Evolutionary conservation across 805 yeast species (phyloP), one percentile per base, ranked within the genome.

Genomic region (Wickerhamiella cacticola): DNA sequence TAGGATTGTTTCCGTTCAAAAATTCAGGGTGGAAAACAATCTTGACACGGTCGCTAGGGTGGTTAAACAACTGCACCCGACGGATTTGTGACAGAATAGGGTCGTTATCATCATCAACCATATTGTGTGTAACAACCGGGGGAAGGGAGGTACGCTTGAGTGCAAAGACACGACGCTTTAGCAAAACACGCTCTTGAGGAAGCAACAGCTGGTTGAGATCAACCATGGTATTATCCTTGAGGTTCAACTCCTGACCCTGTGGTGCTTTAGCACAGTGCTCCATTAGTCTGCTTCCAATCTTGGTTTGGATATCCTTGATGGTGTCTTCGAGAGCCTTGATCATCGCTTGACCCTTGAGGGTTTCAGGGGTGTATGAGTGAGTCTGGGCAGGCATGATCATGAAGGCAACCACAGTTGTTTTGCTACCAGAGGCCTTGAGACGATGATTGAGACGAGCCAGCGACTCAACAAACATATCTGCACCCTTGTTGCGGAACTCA

Each of bases 1-100:
- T 82, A 46, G 98, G 97, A 68, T 89, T 89, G 63, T 86, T 87
- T 28, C 95, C 83, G 68, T 85, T 89, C 57, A 89, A 75, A 63
- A 89, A 89, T 66, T 92, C 98, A 1, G 98, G 98, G 65, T 92
- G 98, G 80, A 89, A 89, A 54, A 89, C 82, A 56, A 92, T 82
- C 67, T 89, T 89, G 52, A 89, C 98, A 36, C 96, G 71, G 67
- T 89, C 98, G 52, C 79, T 80, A 22, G 94, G 82, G 58, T 76
- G 77, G 66, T 89, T 89, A 72, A 92, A 92, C 59, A 89, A 71
- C 61, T 87, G 83, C 31, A 92, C 96, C 50, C 88, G 74, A 64
- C 98, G 79, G 56, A 89, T 82, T 63, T 89, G 96, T 64, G 80
- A 84, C 62, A 89, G 72, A 50, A 89, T 81, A 45, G 96, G 96